A percentile compares a stretch with the other conserved stretches of the same genome.
Conservation (phyloP, 2,329 filamentous ascomycete genomes). For the Trichoderma semiorbis region DNA sequence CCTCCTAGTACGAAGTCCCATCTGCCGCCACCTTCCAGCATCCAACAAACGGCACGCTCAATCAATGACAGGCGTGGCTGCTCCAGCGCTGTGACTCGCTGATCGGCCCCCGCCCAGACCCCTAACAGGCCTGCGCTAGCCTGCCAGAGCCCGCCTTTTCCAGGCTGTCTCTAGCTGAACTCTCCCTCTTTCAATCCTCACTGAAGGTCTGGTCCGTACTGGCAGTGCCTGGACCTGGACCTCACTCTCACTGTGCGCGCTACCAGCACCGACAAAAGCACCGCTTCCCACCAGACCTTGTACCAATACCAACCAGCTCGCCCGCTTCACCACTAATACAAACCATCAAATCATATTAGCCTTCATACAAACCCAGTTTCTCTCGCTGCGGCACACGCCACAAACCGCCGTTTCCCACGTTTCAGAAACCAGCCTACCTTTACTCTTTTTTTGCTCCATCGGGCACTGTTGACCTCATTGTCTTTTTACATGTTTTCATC, state of each 20-base stretch:
- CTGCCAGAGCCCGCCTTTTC: constrained; percentile 30
- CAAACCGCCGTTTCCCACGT: not conserved
- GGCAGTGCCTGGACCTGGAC: not conserved
- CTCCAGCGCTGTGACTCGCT: constrained; percentile 23
- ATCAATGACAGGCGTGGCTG: constrained; percentile 28
- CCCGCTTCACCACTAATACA: constrained; percentile 30
- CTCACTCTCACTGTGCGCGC: not conserved
- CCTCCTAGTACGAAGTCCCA: not conserved
- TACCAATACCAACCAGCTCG: not conserved
- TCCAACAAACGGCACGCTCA: not conserved
- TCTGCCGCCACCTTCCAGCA: constrained; percentile 6
- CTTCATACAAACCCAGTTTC: constrained; percentile 18
- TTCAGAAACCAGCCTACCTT: not conserved
- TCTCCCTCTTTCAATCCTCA: constrained; percentile 29
- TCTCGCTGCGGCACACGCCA: constrained; percentile 13
- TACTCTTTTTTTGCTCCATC: not conserved
- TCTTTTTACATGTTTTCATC: constrained; percentile 47
- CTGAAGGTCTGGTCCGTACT: constrained; percentile 1
- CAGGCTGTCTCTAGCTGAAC: constrained; percentile 24
- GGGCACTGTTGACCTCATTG: constrained; percentile 8
- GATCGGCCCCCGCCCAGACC: constrained; percentile 31
- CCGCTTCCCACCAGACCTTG: not conserved
- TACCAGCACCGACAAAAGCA: not conserved
- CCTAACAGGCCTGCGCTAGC: constrained; percentile 28
- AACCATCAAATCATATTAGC: constrained; percentile 24